Conservation (phyloP, 805 yeast genomes). For the Kuraishia molischiana region DNA sequence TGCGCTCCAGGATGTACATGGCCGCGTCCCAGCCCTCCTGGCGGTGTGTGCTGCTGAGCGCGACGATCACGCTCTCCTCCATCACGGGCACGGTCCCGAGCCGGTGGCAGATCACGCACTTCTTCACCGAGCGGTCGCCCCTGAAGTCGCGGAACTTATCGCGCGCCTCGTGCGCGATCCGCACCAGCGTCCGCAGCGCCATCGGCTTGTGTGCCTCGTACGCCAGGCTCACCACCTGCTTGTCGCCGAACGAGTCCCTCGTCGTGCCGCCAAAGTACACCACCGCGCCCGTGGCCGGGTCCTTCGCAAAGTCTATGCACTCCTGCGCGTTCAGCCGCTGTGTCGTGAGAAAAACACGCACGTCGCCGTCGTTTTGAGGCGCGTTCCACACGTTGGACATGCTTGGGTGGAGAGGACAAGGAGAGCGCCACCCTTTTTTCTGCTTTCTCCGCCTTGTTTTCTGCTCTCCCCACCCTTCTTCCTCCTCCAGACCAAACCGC, state of each 20-base stretch:
- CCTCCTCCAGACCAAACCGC: too few species aligned
- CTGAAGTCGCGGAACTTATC: constrained; percentile 12
- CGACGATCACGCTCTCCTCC: constrained; percentile 36
- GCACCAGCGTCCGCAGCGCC: constrained; percentile 26
- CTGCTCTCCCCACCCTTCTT: too few species aligned
- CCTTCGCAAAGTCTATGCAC: constrained; percentile 1
- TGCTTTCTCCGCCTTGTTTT: too few species aligned
- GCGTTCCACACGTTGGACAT: background rate
- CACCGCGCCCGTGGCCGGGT: constrained; percentile 33
- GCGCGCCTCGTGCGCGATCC: constrained; percentile 24
- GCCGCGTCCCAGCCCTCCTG: constrained; percentile 38
- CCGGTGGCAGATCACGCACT: constrained; percentile 31
- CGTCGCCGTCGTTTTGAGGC: background rate
- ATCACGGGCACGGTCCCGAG: constrained; percentile 37
- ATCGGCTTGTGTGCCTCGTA: constrained; percentile 36
- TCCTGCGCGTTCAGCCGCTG: constrained; percentile 1
- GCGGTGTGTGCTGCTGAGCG: constrained; percentile 34
- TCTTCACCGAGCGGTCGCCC: constrained; percentile 16
- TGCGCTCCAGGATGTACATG: constrained; percentile 30
- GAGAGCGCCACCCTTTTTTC: too few species aligned
- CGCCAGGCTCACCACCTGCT: constrained; percentile 26
- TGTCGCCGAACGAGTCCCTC: constrained; percentile 30
- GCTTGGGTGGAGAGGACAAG: too few species aligned
- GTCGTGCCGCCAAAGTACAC: constrained; percentile 42
- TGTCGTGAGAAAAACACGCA: constrained; percentile 2